Evolutionary conservation across 345 rosid species (phyloP).

Genomic region (Noccaea bulbosa): DNA sequence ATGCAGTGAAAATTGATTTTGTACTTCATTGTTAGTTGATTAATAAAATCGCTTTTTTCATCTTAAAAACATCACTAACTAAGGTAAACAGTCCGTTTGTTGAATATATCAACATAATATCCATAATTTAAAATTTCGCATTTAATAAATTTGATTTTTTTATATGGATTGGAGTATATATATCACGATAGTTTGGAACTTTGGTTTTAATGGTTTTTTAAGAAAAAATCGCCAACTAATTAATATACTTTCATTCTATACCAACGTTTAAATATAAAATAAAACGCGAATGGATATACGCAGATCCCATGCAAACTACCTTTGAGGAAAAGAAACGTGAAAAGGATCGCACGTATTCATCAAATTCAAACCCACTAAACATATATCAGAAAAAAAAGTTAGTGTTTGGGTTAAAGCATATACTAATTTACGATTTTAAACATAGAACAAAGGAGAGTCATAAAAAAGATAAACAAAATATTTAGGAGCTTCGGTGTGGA

Average conservation of each 20-base stretch:
- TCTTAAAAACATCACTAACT: not conserved
- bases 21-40: conserved; percentile 1
- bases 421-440: not conserved
- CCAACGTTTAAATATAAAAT: conserved; percentile 1
- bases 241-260: not conserved
- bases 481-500: not conserved
- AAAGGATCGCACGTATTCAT: conserved; percentile 39
- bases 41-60: not conserved
- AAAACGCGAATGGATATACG: conserved; percentile 27
- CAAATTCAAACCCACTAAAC: conserved; percentile 18
- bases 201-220: not conserved
- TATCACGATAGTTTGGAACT: not conserved
- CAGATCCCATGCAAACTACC: conserved; percentile 43
- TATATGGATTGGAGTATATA: not conserved
- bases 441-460: conserved; percentile 1
- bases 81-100: not conserved
- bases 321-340: conserved; percentile 34
- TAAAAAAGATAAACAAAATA: not conserved
- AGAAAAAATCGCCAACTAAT: not conserved
- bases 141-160: not conserved
- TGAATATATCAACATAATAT: not conserved
- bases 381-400: not conserved
- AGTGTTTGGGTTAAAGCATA: not conserved
- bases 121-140: not conserved
- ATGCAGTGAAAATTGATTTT: not conserved